Evolutionary conservation across 371 early-diverging fungal genomes (phyloP).

Genomic region (Mortierella sp.): DNA sequence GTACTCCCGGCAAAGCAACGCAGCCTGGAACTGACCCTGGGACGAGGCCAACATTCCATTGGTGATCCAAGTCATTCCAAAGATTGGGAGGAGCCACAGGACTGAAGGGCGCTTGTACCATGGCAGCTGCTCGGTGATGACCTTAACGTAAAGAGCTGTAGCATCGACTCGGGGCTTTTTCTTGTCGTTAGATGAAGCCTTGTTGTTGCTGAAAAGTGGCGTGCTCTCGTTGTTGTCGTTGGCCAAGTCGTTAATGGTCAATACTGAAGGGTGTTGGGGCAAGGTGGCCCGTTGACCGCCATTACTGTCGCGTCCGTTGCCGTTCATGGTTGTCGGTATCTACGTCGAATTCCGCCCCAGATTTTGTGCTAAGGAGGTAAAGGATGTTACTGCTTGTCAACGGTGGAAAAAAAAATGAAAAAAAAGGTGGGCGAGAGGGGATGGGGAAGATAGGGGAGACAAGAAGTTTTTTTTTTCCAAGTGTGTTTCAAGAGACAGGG

Average conservation of each 20-base stretch:
- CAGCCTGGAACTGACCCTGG: constrained; percentile 35
- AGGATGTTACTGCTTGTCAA: no score
- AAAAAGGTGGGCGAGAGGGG: neutral
- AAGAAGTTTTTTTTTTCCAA: neutral
- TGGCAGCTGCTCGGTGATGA: constrained; percentile 30
- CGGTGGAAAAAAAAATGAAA: no score
- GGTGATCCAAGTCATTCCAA: constrained; percentile 23
- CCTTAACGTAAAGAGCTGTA: constrained; percentile 31
- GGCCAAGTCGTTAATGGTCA: constrained; percentile 19
- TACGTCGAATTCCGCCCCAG: neutral
- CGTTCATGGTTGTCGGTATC: neutral
- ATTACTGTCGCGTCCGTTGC: neutral
- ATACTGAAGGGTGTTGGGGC: constrained; percentile 22
- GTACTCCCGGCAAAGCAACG: constrained; percentile 49
- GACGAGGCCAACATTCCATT: constrained; percentile 44
- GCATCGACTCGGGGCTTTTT: constrained; percentile 11
- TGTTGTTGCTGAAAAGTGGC: constrained; percentile 12
- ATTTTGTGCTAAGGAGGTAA: neutral
- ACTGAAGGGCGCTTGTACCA: constrained; percentile 43
- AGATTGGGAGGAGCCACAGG: constrained; percentile 45
- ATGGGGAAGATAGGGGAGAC: neutral
- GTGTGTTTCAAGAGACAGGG: neutral
- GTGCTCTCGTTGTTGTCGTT: constrained; percentile 13
- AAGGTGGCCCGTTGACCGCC: neutral
- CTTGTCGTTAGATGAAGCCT: neutral